Percentiles rank a stretch among this genome's conserved stretches.
Conservation (phyloP, 73 alveolate species). For the Blepharisma japonicum region DNA sequence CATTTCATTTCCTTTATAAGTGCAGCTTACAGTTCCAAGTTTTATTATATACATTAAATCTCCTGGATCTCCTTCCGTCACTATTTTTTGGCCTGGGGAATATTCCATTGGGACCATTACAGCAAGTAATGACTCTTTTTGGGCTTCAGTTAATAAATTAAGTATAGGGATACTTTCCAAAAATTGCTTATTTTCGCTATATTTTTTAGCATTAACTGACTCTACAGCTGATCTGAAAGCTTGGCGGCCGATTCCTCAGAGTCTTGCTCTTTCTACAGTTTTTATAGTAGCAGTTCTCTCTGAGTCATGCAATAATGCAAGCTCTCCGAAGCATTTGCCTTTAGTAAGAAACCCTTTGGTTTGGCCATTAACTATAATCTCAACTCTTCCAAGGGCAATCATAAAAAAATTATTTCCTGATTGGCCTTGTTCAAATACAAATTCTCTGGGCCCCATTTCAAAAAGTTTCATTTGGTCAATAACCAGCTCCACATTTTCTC, state of each 20-base stretch:
- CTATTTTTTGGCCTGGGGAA: constrained; percentile 48
- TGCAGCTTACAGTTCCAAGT: constrained; percentile 61
- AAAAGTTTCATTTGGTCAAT: not conserved
- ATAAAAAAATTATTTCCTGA: constrained; percentile 7
- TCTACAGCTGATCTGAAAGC: constrained; percentile 66
- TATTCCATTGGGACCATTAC: not conserved
- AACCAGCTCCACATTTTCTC: not conserved
- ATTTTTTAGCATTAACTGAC: constrained; percentile 28
- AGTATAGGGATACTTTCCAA: constrained; percentile 34
- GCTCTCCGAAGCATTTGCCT: constrained; percentile 92
- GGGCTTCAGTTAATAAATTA: not conserved
- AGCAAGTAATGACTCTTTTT: not conserved
- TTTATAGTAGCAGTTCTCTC: constrained; percentile 85
- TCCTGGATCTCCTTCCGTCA: constrained; percentile 81
- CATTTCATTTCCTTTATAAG: constrained; percentile 44
- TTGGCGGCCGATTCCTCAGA: constrained; percentile 86
- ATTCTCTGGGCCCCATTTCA: not conserved
- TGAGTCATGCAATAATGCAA: constrained; percentile 85
- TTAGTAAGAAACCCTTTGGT: constrained; percentile 14
- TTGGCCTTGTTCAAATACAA: constrained; percentile 4
- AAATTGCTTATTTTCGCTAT: constrained; percentile 35
- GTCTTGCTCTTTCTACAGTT: constrained; percentile 64
- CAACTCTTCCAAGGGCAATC: not conserved
- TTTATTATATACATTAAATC: constrained; percentile 64
- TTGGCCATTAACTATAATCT: not conserved